Evolutionary conservation across 306 rosid species (phyloP), one percentile per base, ranked within the genome.

Genomic region (Cyclanthera cordifolia): DNA sequence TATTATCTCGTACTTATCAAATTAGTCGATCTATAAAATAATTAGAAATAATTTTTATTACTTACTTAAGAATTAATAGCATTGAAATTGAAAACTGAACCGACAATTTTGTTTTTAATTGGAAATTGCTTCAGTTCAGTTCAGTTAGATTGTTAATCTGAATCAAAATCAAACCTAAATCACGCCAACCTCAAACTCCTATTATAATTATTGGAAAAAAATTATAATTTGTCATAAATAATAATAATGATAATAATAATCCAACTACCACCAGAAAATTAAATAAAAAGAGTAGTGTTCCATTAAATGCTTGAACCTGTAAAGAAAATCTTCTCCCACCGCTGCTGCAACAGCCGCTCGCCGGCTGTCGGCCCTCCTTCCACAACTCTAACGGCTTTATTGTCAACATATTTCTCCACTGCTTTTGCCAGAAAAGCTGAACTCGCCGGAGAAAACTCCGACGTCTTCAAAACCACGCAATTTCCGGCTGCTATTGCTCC

Each of bases 401-500:
- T 54, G 69, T 90, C 96, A 23, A 90, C 70, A 72, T 90, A 87
- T 50, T 48, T 17, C 2, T 76, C 69, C 23, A 87, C 74, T 15
- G 46, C 39, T 39, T 77, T 78, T n/a, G 83, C 78, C 6, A 87
- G 80, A 53, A 87, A 76, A 67, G 78, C 74, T n/a, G 91, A 79
- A 69, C 81, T 80, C 4, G 80, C 19, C 58, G 89, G 82, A 20
- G 96, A 75, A 64, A 83, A 8, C 73, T 90, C 96, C 28, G 95
- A 87, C 57, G 88, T 91, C 69, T 90, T 90, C 41, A 87, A 39
- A 52, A 90, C 82, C 4, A 59, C 86, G 13, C 67, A 32, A 79
- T 90, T 90, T 69, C 96, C 96, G 16, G 96, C 91, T 43, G 96
- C 87, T 48, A 90, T n/a, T 0, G 94, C 96, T 69, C 96, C 96